Evolutionary conservation across 768 basidiomycete genomes (phyloP).

Genomic region (Glaciozyma martinii): DNA sequence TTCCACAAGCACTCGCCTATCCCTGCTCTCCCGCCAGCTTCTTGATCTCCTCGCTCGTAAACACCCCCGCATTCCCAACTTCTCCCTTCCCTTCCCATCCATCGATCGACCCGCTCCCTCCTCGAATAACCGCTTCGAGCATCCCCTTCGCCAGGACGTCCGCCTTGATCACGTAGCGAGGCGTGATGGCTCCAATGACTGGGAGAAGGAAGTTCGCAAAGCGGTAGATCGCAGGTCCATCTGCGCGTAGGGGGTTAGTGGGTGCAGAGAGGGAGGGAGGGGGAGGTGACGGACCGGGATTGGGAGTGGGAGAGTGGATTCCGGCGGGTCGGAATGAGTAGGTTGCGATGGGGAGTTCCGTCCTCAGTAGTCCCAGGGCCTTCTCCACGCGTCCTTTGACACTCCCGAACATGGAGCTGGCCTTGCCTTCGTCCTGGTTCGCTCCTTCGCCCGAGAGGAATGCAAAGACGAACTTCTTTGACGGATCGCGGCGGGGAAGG

Average conservation of each 20-base stretch:
- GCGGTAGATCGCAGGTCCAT: neutral
- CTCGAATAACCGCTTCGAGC: slow-evolving; percentile 10
- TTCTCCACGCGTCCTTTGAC: slow-evolving; percentile 17
- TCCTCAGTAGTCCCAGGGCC: neutral
- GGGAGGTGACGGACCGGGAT: slow-evolving; percentile 7
- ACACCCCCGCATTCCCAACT: slow-evolving; percentile 12
- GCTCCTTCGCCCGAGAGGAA: slow-evolving; percentile 15
- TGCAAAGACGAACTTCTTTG: slow-evolving; percentile 38
- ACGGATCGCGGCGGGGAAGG: neutral
- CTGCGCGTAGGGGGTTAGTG: neutral
- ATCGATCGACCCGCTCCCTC: neutral
- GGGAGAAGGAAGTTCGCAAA: neutral
- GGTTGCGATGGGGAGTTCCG: neutral
- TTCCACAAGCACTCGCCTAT: no score
- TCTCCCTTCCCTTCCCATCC: slow-evolving; percentile 23
- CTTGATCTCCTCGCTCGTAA: slow-evolving; percentile 20
- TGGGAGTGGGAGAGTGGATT: neutral
- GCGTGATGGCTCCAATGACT: neutral
- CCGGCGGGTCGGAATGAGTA: slow-evolving; percentile 26
- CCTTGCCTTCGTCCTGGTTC: neutral
- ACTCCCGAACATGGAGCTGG: slow-evolving; percentile 11
- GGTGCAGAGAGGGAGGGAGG: neutral
- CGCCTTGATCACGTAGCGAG: neutral
- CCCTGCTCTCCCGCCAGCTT: slow-evolving; percentile 1
- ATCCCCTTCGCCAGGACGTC: slow-evolving; percentile 13